Base-by-base conservation (phyloP, 1,284 basidiomycete genomes). In the Apiotrichum veenhuisii region DNA sequence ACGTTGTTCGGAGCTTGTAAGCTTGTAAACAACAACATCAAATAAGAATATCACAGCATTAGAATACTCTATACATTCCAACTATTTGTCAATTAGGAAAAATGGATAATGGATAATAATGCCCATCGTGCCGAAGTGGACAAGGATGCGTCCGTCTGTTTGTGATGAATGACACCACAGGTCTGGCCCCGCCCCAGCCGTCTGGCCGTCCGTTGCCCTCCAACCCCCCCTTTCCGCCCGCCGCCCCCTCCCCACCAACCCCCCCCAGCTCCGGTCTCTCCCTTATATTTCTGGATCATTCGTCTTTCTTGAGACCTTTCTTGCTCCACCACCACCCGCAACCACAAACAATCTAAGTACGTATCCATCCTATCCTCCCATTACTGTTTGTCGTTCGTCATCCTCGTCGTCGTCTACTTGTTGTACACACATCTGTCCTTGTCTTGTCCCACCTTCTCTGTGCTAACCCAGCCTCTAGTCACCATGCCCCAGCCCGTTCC, bases 401-500 rank as follows among this genome's bases (percentile, higher is more conserved):
- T 20, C 17, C 8, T 17, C 38, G 15, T 30, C 30, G 12, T 30
- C 30, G 12, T 30, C 30, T 30, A 30, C 41, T 42, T 42, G 41
- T 42, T 22, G 11, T 42, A n/a, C n/a, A n/a, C n/a, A n/a, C n/a
- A n/a, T 42, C 22, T 12, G 11, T 42, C 22, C n/a, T 30, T 30
- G 30, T 30, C 7, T 30, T 30, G 12, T 12, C 30, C 10, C 20
- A 10, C n/a, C n/a, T 10, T 5, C 42, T 30, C 20, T 20, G 11
- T 14, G 41, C 59, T 52, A 26, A 54, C 52, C 52, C 34, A 10
- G 18, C 8, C 17, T 14, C 7, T 25, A 57, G 41, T 59, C 58
- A 71, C 59, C 64, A 90, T 90, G 88, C 88, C 89, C 74, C 89
- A 91, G 73, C 89, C 89, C 63, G 89, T 93, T 71, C 91, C 90